phyloP scores from a whole-genome alignment of 768 basidiomycete species.

The Pisolithus albus region DNA sequence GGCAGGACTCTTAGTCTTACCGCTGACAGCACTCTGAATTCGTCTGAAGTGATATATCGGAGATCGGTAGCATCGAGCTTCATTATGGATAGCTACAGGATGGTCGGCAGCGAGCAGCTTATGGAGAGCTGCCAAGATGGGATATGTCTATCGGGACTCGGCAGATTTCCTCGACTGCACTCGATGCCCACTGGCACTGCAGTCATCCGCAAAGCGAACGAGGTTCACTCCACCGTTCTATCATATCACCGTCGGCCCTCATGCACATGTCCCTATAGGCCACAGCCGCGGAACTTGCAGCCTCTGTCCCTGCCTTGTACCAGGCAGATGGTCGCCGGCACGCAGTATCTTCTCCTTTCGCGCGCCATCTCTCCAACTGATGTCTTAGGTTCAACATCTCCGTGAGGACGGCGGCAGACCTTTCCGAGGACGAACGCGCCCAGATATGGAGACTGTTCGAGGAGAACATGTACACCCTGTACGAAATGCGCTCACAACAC shows the following conservation, averaged over 20 bases:
- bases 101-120: too few species aligned
- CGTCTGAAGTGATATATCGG: constrained; percentile 84
- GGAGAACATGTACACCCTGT: constrained; percentile 51
- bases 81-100: constrained; percentile 40
- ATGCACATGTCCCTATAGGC: constrained; percentile 12
- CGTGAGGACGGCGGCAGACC: constrained; percentile 22
- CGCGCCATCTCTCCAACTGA: background rate
- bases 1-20: constrained; percentile 33
- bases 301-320: constrained; percentile 9
- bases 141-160: too few species aligned
- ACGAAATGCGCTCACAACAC: constrained; percentile 4
- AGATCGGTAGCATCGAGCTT: constrained; percentile 93
- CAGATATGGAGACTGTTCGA: constrained; percentile 49
- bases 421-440: constrained; percentile 31
- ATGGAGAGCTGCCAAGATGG: too few species aligned
- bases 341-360: background rate
- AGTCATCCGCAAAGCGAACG: constrained; percentile 26
- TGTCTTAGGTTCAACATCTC: constrained; percentile 18
- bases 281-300: constrained; percentile 15
- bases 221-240: constrained; percentile 18
- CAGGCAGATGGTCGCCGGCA: constrained; percentile 12
- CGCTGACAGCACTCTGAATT: constrained; percentile 94
- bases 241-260: background rate
- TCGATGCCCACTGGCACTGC: constrained; percentile 14
- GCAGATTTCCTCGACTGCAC: background rate